phyloP scores from a whole-genome alignment of 1,284 basidiomycete genomes.

The Omphalotus olearius region DNA sequence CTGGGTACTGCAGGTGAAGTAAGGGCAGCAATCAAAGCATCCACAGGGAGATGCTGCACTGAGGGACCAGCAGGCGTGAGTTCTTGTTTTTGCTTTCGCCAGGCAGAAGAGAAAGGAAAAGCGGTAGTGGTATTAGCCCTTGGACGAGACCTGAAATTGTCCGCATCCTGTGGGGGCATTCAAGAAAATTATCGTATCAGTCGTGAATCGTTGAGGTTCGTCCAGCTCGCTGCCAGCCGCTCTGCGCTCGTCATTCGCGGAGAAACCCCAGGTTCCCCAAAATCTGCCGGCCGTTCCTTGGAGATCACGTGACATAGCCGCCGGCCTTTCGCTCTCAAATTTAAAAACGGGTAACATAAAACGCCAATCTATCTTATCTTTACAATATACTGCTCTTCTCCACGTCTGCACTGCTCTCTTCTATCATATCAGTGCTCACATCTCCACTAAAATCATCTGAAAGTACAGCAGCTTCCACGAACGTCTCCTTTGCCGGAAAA shows the following conservation, averaged over 20 bases:
- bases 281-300: not conserved
- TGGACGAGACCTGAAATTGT: conserved; percentile 30
- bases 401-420: not conserved
- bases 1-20: conserved; percentile 57
- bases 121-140: conserved; percentile 41
- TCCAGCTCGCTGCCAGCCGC: not conserved
- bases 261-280: not conserved
- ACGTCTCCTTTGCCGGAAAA: conserved; percentile 59
- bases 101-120: conserved; percentile 30
- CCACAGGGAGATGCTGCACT: conserved; percentile 23
- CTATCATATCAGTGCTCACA: not conserved
- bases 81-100: conserved; percentile 39
- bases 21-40: conserved; percentile 25
- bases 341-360: no score
- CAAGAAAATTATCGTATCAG: conserved; percentile 6
- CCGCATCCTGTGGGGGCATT: conserved; percentile 33
- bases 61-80: conserved; percentile 23
- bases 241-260: no score
- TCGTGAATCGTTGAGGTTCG: not conserved
- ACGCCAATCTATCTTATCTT: conserved; percentile 1
- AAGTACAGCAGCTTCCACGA: conserved; percentile 27
- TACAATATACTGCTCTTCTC: not conserved
- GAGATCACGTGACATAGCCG: no score
- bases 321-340: no score
- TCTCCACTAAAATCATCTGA: not conserved